A percentile compares a stretch with the other conserved stretches of the same genome.
Conservation (phyloP, 2,329 filamentous ascomycete species). For the Beauveria medogensis region DNA sequence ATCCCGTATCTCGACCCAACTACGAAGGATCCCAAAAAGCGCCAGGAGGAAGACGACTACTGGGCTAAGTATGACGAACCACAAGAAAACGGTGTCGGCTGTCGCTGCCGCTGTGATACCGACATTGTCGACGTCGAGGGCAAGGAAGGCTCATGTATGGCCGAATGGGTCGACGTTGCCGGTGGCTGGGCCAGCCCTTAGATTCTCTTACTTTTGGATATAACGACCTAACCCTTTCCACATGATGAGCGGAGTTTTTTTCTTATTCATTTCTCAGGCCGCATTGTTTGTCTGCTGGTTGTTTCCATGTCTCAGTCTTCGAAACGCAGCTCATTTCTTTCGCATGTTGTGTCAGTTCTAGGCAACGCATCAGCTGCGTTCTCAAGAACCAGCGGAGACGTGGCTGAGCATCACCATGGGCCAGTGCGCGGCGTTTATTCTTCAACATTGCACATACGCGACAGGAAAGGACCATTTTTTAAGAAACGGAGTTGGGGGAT, state of each 20-base stretch:
- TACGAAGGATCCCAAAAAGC: constrained; percentile 71
- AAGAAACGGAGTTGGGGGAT: neutral
- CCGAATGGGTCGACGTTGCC: constrained; percentile 95
- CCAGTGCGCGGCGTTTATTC: neutral
- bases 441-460: neutral
- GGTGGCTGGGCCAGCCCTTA: constrained; percentile 71
- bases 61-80: constrained; percentile 82
- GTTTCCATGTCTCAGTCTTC: neutral
- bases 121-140: constrained; percentile 97
- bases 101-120: constrained; percentile 91
- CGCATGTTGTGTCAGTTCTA: no score
- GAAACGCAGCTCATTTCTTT: neutral
- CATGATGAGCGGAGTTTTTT: constrained; percentile 10
- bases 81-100: constrained; percentile 94
- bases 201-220: constrained; percentile 14
- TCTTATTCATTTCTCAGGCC: neutral
- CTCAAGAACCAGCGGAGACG: neutral
- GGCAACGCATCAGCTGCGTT: neutral
- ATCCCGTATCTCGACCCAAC: constrained; percentile 76
- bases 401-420: neutral
- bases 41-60: constrained; percentile 89
- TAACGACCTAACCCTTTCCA: constrained; percentile 5
- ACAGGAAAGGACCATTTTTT: neutral
- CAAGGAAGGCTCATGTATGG: constrained; percentile 89
- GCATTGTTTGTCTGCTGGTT: neutral